A percentile compares a stretch with the other conserved stretches of the same genome.
Conservation (phyloP, 345 rosid genomes). For the Odontarrhena argentea region DNA sequence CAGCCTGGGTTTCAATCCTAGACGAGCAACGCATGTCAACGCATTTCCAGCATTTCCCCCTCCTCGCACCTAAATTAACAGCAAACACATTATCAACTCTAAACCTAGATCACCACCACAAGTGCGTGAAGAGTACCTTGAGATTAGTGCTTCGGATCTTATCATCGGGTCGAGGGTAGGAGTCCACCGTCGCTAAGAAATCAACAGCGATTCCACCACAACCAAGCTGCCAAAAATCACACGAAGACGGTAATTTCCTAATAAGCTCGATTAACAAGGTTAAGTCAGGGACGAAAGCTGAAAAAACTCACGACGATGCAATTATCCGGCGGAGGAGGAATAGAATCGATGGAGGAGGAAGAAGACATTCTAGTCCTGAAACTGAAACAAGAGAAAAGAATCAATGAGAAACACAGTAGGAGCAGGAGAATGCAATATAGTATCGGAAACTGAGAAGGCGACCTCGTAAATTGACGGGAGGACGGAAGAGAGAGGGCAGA, state of each 20-base stretch:
- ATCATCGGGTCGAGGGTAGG: slow-evolving; percentile 83
- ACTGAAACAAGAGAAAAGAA: slow-evolving; percentile 18
- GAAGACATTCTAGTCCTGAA: slow-evolving; percentile 61
- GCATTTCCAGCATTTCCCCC: slow-evolving; percentile 82
- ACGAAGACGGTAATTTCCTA: slow-evolving; percentile 10
- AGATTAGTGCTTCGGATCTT: slow-evolving; percentile 84
- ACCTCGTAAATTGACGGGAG: slow-evolving; percentile 24
- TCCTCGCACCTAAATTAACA: slow-evolving; percentile 56
- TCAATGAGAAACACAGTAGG: background rate
- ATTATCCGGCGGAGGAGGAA: slow-evolving; percentile 30
- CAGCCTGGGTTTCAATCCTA: slow-evolving; percentile 61
- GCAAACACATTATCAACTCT: slow-evolving; percentile 3
- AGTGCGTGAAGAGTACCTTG: slow-evolving; percentile 40
- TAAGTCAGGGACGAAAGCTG: no score
- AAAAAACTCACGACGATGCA: slow-evolving; percentile 41
- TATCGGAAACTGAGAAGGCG: background rate
- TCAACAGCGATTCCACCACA: slow-evolving; percentile 62
- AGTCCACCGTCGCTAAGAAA: slow-evolving; percentile 73
- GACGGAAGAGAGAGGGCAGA: slow-evolving; percentile 11
- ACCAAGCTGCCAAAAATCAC: slow-evolving; percentile 60
- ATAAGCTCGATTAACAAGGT: background rate
- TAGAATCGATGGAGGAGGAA: slow-evolving; percentile 20
- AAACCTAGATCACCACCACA: slow-evolving; percentile 10
- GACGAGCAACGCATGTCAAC: slow-evolving; percentile 60
- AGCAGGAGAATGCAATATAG: background rate